Base-by-base conservation (phyloP, 495 filamentous ascomycete species). In the Podospora pseudopauciseta region DNA sequence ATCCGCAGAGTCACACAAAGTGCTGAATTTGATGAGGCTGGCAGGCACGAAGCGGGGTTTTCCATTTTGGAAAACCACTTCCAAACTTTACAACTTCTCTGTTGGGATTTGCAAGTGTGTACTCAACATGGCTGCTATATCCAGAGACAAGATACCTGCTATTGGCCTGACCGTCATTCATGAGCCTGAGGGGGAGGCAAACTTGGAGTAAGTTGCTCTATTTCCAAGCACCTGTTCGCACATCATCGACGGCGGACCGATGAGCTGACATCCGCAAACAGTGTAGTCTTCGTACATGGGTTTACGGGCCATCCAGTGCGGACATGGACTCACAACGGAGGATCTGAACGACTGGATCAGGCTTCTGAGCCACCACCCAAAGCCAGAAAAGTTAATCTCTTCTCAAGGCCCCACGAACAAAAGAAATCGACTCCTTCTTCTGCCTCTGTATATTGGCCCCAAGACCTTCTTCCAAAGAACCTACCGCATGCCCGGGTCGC, bases 401-500 rank as follows among this genome's bases (percentile, higher is more conserved):
- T 73, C 18, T 68, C 64, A 26, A 57, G 9, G 2, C 44, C 26
- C 16, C 19, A 20, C n/a, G 16, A 16, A 9, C 30, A 65, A 23
- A 30, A 59, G 18, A 26, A 64, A 39, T 39, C 32, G 55, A 30
- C 13, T 23, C 26, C 63, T 28, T 23, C n/a, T 20, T n/a, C 30
- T 20, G 1, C 61, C 7, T 7, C 49, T 34, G 49, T 65, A 2
- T 75, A 76, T 62, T 86, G 84, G 85, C 82, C 85, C 53, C 74
- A 75, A 34, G 81, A 83, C 68, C 67, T 87, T 57, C 74, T 87
- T 20, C 81, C 83, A 18, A 44, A 13, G 16, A 78, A 80, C 28
- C 68, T 85, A 18, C 84, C 81, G 26, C 65, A 79, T 63, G 80
- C 79, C 1, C 79, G 84, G 34, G 76, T 86, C 56, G 67, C 81